Percentiles rank a stretch among this genome's conserved stretches.
These are phyloP conservation scores for Citrus australasica DNA, from an alignment of 345 rosid genomes.

Conservation along the genomic window DNA sequence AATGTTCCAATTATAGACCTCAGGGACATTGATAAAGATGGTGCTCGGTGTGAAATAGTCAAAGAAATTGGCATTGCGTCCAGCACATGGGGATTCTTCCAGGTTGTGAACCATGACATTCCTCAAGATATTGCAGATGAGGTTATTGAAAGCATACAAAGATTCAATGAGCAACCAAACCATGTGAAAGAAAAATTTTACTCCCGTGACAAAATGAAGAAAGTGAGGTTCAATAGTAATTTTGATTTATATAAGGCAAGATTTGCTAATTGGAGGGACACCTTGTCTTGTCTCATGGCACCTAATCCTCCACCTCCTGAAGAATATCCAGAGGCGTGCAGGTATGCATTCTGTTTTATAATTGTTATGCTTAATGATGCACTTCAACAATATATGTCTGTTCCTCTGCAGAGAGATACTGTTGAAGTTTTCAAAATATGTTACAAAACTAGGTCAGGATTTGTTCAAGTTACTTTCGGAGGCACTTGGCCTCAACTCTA, in stretches of 20 bases:
- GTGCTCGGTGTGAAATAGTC: neutral
- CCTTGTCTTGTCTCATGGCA: conserved; percentile 5
- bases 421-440: conserved; percentile 14
- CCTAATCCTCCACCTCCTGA: conserved; percentile 16
- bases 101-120: conserved; percentile 23
- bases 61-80: conserved; percentile 5
- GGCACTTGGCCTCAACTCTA: conserved; percentile 21
- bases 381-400: no score
- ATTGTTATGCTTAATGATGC: neutral
- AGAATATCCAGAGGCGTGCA: conserved; percentile 17
- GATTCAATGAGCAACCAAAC: conserved; percentile 20
- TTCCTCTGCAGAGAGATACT: conserved; percentile 18
- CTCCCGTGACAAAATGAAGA: conserved; percentile 6
- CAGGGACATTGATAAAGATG: neutral
- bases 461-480: conserved; percentile 20
- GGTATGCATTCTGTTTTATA: conserved; percentile 4
- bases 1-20: conserved; percentile 1
- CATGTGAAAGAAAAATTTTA: conserved; percentile 18
- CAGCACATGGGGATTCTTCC: conserved; percentile 19
- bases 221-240: conserved; percentile 18
- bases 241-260: conserved; percentile 11
- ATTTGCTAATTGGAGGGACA: conserved; percentile 33
- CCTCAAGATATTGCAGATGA: neutral
- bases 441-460: conserved; percentile 1
- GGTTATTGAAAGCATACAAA: conserved; percentile 9